Conservation (phyloP, 352 stramenopile genomes). For the Pythium rhizo-oryzae region DNA sequence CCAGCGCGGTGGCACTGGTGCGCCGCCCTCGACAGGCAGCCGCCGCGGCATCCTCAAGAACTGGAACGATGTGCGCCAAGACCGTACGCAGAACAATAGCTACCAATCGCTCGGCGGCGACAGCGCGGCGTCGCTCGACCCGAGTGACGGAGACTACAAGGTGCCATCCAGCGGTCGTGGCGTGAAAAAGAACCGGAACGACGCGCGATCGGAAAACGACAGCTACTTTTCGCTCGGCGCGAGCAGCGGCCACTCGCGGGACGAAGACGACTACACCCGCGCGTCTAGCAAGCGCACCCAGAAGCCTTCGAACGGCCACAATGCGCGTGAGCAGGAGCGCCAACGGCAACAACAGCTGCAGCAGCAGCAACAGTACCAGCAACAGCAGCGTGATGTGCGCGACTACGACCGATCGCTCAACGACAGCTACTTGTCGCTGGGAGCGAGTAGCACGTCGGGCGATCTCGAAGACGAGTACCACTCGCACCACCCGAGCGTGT, state of each 20-base stretch:
- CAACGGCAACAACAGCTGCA: neutral
- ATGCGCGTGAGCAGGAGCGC: neutral
- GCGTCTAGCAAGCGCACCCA: neutral
- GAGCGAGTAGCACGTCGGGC: slow-evolving; percentile 26
- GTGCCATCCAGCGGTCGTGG: neutral
- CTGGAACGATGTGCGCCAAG: slow-evolving; percentile 23
- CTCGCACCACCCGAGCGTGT: slow-evolving; percentile 25
- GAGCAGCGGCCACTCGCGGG: slow-evolving; percentile 20
- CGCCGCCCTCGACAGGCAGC: slow-evolving; percentile 7
- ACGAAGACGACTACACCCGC: slow-evolving; percentile 1
- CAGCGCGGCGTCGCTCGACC: slow-evolving; percentile 19
- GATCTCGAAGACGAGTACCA: slow-evolving; percentile 33
- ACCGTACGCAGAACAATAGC: slow-evolving; percentile 22
- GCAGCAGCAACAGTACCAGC: too few relatives aligned
- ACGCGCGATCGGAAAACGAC: slow-evolving; percentile 25
- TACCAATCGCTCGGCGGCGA: slow-evolving; percentile 18
- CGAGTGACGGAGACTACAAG: neutral
- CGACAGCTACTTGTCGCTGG: slow-evolving; percentile 32
- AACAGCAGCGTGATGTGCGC: slow-evolving; percentile 8
- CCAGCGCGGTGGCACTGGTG: neutral
- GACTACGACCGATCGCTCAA: slow-evolving; percentile 29
- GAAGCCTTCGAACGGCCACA: neutral
- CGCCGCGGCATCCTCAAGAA: slow-evolving; percentile 33
- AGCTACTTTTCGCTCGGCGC: slow-evolving; percentile 30
- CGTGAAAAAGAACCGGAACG: slow-evolving; percentile 16